phyloP scores from a whole-genome alignment of 1,284 basidiomycete species.

The Neonothopanus nambi region DNA sequence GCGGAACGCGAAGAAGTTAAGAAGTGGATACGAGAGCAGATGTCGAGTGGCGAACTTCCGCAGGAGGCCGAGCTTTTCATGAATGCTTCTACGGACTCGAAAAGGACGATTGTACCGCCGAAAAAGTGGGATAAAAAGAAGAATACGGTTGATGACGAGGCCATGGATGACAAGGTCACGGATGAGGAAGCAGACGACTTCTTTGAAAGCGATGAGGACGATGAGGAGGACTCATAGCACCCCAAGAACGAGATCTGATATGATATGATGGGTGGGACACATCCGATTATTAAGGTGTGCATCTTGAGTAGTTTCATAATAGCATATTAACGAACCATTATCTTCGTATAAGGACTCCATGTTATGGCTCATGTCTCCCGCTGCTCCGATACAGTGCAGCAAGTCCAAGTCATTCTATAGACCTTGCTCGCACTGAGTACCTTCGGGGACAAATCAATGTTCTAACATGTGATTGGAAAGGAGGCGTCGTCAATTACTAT shows the following conservation, averaged over 20 bases:
- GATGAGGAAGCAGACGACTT: conserved; percentile 44
- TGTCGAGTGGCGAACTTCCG: conserved; percentile 64
- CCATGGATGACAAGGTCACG: conserved; percentile 15
- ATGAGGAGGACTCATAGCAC: conserved; percentile 15
- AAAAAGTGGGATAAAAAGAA: conserved; percentile 15
- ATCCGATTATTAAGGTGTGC: background rate
- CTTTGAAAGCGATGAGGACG: conserved; percentile 44
- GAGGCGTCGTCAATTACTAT: no score
- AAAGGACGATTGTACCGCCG: conserved; percentile 5
- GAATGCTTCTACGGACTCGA: conserved; percentile 20
- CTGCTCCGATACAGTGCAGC: no score
- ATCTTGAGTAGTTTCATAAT: no score
- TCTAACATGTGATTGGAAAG: no score
- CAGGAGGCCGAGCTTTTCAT: conserved; percentile 56
- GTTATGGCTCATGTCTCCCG: no score
- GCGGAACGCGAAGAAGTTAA: conserved; percentile 63
- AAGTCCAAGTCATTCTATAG: no score
- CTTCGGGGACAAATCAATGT: no score
- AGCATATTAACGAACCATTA: no score
- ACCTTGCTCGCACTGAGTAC: no score
- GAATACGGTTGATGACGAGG: no score
- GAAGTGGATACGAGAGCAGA: conserved; percentile 58
- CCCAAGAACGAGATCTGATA: no score
- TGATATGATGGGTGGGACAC: background rate
- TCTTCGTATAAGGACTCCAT: no score